phyloP scores from a whole-genome alignment of 768 basidiomycete genomes.

The Suillus tomentosus region DNA sequence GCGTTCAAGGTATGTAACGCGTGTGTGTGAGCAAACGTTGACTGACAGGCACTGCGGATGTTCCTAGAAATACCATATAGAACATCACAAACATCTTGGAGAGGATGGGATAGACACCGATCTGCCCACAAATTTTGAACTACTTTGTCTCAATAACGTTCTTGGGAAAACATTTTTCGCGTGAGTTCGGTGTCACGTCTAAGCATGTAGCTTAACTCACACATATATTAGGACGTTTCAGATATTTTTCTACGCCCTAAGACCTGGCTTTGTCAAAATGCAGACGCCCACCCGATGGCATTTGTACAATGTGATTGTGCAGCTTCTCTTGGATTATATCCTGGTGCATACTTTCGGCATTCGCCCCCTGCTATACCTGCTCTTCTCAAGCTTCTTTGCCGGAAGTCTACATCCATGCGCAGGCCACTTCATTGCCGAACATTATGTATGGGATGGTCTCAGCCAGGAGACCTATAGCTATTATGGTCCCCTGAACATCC shows the following conservation, averaged over 20 bases:
- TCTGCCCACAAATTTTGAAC: conserved; percentile 84
- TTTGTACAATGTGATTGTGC: conserved; percentile 66
- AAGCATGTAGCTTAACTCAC: conserved; percentile 14
- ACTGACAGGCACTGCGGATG: conserved; percentile 14
- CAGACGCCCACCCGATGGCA: conserved; percentile 88
- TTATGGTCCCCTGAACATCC: conserved; percentile 86
- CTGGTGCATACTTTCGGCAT: conserved; percentile 53
- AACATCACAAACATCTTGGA: conserved; percentile 94
- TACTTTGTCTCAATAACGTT: conserved; percentile 89
- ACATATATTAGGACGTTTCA: conserved; percentile 80
- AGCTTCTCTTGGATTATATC: conserved; percentile 72
- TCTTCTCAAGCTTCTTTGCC: conserved; percentile 93
- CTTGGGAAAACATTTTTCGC: conserved; percentile 98
- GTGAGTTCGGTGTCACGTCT: conserved; percentile 46
- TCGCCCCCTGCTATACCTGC: conserved; percentile 71
- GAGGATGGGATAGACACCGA: conserved; percentile 98
- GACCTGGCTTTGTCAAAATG: conserved; percentile 88
- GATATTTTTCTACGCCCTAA: conserved; percentile 95
- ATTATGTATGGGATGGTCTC: conserved; percentile 91
- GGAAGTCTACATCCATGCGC: conserved; percentile 95
- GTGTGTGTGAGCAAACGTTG: not conserved
- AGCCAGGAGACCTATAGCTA: conserved; percentile 97
- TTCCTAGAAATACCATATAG: conserved; percentile 82
- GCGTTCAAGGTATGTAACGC: conserved; percentile 77
- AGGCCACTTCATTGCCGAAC: conserved; percentile 97